Evolutionary conservation across 2,329 filamentous ascomycete genomes (phyloP).

Genomic region (Epichloe uncinata): DNA sequence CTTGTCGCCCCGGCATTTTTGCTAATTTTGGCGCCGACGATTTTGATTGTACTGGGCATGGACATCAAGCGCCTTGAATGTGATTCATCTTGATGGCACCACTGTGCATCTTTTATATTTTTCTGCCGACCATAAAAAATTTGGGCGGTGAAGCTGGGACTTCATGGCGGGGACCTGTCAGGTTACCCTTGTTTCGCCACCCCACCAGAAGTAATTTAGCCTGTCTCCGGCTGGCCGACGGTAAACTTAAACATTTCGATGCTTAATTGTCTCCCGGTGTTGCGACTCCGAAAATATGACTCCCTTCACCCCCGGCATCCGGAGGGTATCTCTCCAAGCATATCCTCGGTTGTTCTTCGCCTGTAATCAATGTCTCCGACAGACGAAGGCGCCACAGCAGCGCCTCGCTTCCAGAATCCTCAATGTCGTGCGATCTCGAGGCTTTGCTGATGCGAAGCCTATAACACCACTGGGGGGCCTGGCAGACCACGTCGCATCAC

Average conservation of each 20-base stretch:
- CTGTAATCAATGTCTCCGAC: slow-evolving; percentile 37
- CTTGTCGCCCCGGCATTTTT: slow-evolving; percentile 44
- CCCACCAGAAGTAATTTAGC: not conserved
- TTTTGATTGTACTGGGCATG: not conserved
- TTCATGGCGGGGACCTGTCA: slow-evolving; percentile 17
- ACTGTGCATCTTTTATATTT: slow-evolving; percentile 8
- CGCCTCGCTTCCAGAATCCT: slow-evolving; percentile 25
- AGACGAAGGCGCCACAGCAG: slow-evolving; percentile 11
- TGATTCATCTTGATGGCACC: not conserved
- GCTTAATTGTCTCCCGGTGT: not conserved
- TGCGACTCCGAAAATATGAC: slow-evolving; percentile 20
- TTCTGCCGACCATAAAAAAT: slow-evolving; percentile 18
- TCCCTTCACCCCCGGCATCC: slow-evolving; percentile 27
- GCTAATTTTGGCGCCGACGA: not conserved
- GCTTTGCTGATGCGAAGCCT: slow-evolving; percentile 22
- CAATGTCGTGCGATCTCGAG: slow-evolving; percentile 25
- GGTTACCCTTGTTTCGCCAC: slow-evolving; percentile 9
- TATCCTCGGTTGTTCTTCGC: slow-evolving; percentile 27
- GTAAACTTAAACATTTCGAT: too few species aligned
- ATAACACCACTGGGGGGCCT: slow-evolving; percentile 16
- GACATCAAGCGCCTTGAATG: not conserved
- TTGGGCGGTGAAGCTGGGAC: slow-evolving; percentile 17
- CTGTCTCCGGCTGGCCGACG: not conserved
- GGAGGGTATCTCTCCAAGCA: slow-evolving; percentile 26
- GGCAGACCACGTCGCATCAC: slow-evolving; percentile 14